These are phyloP conservation scores for Lodderomyces jiufengensis DNA, from an alignment of 1,139 yeast genomes.

Conservation along the genomic window DNA sequence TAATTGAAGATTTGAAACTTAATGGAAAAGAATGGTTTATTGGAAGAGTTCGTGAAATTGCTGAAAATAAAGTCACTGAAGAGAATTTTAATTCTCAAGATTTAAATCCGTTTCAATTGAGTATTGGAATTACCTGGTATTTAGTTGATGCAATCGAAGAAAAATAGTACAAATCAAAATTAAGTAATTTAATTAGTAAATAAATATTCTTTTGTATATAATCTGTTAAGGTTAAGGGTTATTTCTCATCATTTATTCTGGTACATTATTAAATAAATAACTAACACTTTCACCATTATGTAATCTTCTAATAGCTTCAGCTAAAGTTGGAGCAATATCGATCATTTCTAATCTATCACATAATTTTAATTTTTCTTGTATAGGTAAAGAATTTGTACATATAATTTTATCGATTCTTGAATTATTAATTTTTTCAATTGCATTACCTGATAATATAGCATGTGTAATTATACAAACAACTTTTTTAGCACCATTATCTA, in stretches of 20 bases:
- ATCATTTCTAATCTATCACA: constrained; percentile 79
- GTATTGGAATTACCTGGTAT: constrained; percentile 49
- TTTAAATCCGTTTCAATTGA: constrained; percentile 48
- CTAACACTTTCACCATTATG: constrained; percentile 97
- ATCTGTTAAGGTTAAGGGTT: too few relatives aligned
- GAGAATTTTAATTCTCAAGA: constrained; percentile 26
- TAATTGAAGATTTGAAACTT: constrained; percentile 12
- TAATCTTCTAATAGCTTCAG: constrained; percentile 94
- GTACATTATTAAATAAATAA: constrained; percentile 74
- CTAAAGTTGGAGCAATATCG: constrained; percentile 85
- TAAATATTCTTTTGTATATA: too few relatives aligned
- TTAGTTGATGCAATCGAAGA: constrained; percentile 44
- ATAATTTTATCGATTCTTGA: constrained; percentile 77
- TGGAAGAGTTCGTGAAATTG: constrained; percentile 53
- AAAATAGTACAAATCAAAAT: constrained; percentile 1
- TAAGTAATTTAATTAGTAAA: neutral
- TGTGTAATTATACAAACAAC: constrained; percentile 96
- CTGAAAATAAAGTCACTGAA: constrained; percentile 42
- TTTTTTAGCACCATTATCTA: constrained; percentile 71
- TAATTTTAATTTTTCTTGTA: constrained; percentile 64
- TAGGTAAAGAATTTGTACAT: constrained; percentile 93
- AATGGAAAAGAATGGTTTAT: constrained; percentile 66
- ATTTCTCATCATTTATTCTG: too few relatives aligned
- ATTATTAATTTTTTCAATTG: constrained; percentile 76
- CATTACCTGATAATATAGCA: constrained; percentile 87